phyloP scores from a whole-genome alignment of 2,329 filamentous ascomycete species.

The Harringtonia lauricola region DNA sequence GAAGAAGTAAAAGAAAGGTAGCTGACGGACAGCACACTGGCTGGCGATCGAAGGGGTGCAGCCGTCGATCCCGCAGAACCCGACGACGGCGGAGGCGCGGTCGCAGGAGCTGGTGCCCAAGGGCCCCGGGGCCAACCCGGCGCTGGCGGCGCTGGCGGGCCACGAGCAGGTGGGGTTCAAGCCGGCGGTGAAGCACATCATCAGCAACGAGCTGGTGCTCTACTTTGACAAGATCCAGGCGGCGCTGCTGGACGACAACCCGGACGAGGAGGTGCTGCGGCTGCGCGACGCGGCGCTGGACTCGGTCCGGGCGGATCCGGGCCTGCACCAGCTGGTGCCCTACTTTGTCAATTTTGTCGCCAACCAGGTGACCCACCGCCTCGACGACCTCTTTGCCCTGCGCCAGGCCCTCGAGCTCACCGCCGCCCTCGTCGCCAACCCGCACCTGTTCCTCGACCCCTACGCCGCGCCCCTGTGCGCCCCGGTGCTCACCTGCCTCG shows the following conservation, averaged over 20 bases:
- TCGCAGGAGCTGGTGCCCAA: constrained; percentile 82
- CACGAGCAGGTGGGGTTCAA: constrained; percentile 77
- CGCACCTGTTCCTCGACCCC: constrained; percentile 60
- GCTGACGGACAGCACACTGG: constrained; percentile 66
- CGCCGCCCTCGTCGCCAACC: constrained; percentile 73
- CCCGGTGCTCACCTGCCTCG: constrained; percentile 81
- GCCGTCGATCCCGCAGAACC: constrained; percentile 92
- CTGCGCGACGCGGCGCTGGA: constrained; percentile 77
- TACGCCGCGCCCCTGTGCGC: constrained; percentile 62
- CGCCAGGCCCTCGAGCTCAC: constrained; percentile 88
- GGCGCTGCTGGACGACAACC: constrained; percentile 78
- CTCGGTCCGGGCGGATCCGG: constrained; percentile 78
- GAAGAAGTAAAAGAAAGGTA: too few relatives aligned
- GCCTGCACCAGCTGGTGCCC: constrained; percentile 86
- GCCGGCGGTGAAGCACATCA: constrained; percentile 87
- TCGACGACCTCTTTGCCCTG: constrained; percentile 82
- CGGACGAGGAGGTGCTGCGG: constrained; percentile 60
- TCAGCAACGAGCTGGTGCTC: constrained; percentile 90
- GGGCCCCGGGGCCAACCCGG: constrained; percentile 76
- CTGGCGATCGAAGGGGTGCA: constrained; percentile 95
- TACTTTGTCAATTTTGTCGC: constrained; percentile 96
- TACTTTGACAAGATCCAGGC: constrained; percentile 94
- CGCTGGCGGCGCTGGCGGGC: constrained; percentile 71
- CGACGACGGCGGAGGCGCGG: constrained; percentile 72
- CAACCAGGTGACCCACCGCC: constrained; percentile 87